A percentile compares a stretch with the other conserved stretches of the same genome.
These are phyloP conservation scores for Heracleum sosnowskyi DNA, from an alignment of 129 eudicot species.

Conservation along the genomic window DNA sequence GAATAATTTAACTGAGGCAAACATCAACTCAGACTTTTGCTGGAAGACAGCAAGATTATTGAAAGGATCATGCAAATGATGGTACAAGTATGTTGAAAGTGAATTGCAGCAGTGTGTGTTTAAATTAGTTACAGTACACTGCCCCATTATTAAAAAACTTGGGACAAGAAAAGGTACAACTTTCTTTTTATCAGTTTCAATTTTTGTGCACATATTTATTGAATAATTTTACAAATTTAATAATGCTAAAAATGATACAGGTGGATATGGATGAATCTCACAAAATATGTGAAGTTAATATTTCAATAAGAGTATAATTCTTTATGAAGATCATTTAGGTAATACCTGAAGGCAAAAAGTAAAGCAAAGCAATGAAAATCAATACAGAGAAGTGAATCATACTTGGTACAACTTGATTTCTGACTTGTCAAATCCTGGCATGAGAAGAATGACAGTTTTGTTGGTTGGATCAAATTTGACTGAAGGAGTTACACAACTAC, in stretches of 20 bases:
- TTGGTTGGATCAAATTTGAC: conserved; percentile 61
- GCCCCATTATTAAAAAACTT: not conserved
- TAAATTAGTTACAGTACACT: not conserved
- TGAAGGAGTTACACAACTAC: conserved; percentile 21
- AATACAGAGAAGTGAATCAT: not conserved
- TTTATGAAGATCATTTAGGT: not conserved
- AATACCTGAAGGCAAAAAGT: not conserved
- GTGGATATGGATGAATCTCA: not conserved
- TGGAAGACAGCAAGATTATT: not conserved
- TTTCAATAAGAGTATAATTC: not conserved
- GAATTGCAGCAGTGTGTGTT: not conserved
- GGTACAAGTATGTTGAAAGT: not conserved
- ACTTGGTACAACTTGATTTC: conserved; percentile 96
- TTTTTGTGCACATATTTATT: not conserved
- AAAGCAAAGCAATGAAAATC: not conserved
- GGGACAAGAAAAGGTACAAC: not conserved
- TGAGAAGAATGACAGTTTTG: conserved; percentile 67
- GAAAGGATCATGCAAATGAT: not conserved
- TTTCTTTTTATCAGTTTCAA: not conserved
- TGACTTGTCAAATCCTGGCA: conserved; percentile 97
- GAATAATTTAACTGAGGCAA: not conserved
- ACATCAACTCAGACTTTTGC: not conserved
- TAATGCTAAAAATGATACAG: not conserved
- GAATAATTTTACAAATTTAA: not conserved
- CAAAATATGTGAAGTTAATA: not conserved